Conservation (phyloP, 2,329 filamentous ascomycete genomes). For the Alternaria solani region DNA sequence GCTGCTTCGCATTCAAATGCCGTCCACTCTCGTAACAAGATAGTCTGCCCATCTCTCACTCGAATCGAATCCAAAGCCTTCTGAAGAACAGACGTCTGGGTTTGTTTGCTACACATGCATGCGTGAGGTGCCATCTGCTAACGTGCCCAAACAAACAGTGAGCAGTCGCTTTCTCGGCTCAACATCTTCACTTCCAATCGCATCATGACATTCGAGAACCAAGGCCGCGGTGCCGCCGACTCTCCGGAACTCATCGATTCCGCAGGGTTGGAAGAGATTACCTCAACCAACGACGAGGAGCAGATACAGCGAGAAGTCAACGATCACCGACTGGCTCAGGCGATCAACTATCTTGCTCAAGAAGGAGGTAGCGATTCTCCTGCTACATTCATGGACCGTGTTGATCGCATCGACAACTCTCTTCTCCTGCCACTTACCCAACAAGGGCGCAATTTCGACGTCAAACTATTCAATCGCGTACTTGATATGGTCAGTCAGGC, state of each 20-base stretch:
- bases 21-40: background rate
- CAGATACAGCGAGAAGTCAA: slow-evolving; percentile 21
- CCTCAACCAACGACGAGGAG: slow-evolving; percentile 10
- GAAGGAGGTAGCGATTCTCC: slow-evolving; percentile 33
- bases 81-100: background rate
- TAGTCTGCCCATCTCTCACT: background rate
- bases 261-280: slow-evolving; percentile 14
- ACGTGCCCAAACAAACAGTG: slow-evolving; percentile 1
- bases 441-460: slow-evolving; percentile 27
- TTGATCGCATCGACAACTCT: slow-evolving; percentile 36
- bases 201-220: slow-evolving; percentile 14
- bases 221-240: background rate
- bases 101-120: slow-evolving; percentile 14
- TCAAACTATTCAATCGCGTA: slow-evolving; percentile 29
- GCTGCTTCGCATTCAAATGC: slow-evolving; percentile 8
- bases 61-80: background rate
- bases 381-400: slow-evolving; percentile 27
- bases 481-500: slow-evolving; percentile 30
- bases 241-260: slow-evolving; percentile 13
- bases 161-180: background rate
- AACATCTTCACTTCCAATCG: background rate
- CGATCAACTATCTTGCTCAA: slow-evolving; percentile 36
- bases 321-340: slow-evolving; percentile 35
- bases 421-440: slow-evolving; percentile 31
- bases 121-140: slow-evolving; percentile 1